Evolutionary conservation across 768 basidiomycete genomes (phyloP), one percentile per base, ranked within the genome.

Genomic region (Lactarius hengduanensis): DNA sequence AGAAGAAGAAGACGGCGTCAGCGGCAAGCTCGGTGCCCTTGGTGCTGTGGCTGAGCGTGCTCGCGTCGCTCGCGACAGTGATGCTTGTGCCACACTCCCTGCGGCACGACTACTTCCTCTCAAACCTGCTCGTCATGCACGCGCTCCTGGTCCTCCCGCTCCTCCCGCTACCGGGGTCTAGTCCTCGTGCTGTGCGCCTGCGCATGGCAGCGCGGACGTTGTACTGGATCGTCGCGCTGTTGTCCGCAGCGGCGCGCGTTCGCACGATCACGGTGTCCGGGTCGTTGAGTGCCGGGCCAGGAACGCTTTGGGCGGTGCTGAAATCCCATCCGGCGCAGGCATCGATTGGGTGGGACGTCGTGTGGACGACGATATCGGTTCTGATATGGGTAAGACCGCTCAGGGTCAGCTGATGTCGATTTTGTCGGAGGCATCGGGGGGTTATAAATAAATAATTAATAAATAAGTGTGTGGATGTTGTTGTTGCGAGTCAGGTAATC

Each of bases 51-150:
- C 30, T 78, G 34, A 78, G 78, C 57, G 79, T 86, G 47, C 60
- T 85, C 15, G 41, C 82, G 10, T 80, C 83, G 1, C 72, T 87
- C 32, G 71, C 72, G 34, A 79, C 84, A 0, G 79, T 86, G 57
- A 78, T 76, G 3, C 56, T 77, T 20, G 76, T 79, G 6, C 85
- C 87, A 2, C 76, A 74, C 68, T 81, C 82, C 20, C 69, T 78
- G 28, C 72, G 72, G 8, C 72, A 75, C 3, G 76, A 77, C 15
- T 67, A 62, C 47, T 90, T 89, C 77, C 78, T 89, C 38, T 78
- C 79, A 13, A 86, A 86, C 70, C 80, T 90, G 43, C 77, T 89
- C 55, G 65, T 78, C 61, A 86, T 90, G 82, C 89, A 91, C 74
- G 75, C 72, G 20, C 74, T 86, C 15, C 76, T 88, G 59, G 60